Percentiles rank a stretch among this genome's conserved stretches.
These are phyloP conservation scores for Termitomyces sp. DNA, from an alignment of 768 basidiomycete genomes.

Conservation along the genomic window DNA sequence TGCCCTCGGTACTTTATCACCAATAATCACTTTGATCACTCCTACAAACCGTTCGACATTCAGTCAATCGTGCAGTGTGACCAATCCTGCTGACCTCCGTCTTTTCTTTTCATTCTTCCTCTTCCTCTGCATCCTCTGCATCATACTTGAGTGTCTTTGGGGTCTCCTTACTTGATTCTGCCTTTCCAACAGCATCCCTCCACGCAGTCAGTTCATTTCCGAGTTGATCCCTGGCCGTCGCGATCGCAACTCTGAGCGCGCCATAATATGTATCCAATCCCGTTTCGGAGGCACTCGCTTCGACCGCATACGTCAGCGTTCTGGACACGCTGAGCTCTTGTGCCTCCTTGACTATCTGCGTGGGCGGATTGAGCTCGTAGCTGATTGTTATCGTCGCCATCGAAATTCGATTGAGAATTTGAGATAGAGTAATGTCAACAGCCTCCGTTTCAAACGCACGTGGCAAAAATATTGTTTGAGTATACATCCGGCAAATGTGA, in stretches of 20 bases:
- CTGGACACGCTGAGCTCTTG: constrained; percentile 14
- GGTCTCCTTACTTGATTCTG: constrained; percentile 56
- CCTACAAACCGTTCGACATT: not conserved
- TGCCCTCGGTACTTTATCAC: constrained; percentile 7
- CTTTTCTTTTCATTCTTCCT: constrained; percentile 33
- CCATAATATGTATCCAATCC: constrained; percentile 41
- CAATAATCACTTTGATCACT: constrained; percentile 2
- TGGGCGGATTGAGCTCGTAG: constrained; percentile 39
- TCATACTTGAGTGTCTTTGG: constrained; percentile 32
- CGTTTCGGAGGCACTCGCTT: constrained; percentile 8
- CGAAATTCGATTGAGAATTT: constrained; percentile 8
- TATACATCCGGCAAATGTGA: too few species aligned
- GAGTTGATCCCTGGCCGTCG: constrained; percentile 43
- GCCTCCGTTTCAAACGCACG: constrained; percentile 10
- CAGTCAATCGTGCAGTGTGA: constrained; percentile 1
- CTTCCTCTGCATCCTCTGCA: constrained; percentile 39
- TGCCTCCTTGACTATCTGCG: constrained; percentile 14
- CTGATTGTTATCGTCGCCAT: constrained; percentile 28
- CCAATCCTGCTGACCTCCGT: constrained; percentile 1
- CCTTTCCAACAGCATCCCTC: constrained; percentile 67
- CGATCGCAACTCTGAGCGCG: constrained; percentile 41
- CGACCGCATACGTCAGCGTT: constrained; percentile 14
- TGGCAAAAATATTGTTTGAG: constrained; percentile 6
- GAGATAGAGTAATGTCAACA: constrained; percentile 6
- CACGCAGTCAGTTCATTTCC: constrained; percentile 69